Conservation (phyloP, 2,329 filamentous ascomycete genomes). For the Sporothrix curviconia region DNA sequence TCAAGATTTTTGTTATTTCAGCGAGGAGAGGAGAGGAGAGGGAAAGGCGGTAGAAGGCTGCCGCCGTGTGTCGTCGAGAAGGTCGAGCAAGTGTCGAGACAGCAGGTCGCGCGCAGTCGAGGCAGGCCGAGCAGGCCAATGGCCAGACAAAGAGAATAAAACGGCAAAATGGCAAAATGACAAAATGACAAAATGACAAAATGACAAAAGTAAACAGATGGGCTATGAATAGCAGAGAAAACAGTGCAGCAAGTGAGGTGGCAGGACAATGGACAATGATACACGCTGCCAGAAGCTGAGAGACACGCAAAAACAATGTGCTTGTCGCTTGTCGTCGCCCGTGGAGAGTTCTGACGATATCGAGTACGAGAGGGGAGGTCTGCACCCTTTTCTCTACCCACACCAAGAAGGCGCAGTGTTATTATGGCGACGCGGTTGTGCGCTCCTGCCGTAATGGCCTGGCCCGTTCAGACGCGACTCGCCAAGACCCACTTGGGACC, state of each 20-base stretch:
- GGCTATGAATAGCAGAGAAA: background rate
- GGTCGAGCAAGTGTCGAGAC: too few relatives aligned
- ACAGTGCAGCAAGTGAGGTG: background rate
- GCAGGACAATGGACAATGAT: background rate
- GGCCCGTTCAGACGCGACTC: slow-evolving; percentile 12
- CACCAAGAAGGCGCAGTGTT: background rate
- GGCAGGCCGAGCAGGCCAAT: background rate
- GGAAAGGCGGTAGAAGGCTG: background rate
- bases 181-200: background rate
- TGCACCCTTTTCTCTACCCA: background rate
- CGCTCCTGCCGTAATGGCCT: background rate
- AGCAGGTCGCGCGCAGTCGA: background rate
- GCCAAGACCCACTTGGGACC: background rate
- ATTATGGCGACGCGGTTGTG: slow-evolving; percentile 17
- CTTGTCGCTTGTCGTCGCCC: background rate
- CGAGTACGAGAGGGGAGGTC: slow-evolving; percentile 2
- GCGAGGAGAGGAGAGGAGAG: too few relatives aligned
- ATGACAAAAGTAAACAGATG: background rate
- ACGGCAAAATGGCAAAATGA: background rate
- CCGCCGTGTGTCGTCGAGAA: background rate
- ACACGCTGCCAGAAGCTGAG: background rate
- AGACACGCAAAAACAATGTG: background rate
- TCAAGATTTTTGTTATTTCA: slow-evolving; percentile 16
- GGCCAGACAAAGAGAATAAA: background rate
- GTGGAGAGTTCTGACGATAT: too few relatives aligned